Conservation (phyloP, 345 rosid genomes). For the Draba incana region DNA sequence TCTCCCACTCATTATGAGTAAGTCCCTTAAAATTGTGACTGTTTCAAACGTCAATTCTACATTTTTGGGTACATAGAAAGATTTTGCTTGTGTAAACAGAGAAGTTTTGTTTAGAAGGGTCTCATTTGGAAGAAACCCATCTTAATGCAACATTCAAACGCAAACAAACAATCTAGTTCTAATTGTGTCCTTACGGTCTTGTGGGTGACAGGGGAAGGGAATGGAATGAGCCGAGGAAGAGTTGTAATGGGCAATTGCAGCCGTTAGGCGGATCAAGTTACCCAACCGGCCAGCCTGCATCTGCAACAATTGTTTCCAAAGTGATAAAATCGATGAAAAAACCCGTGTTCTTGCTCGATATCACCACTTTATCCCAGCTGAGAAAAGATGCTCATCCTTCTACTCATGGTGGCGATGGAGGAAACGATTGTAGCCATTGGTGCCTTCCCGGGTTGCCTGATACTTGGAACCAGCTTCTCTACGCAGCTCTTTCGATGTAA, state of each 20-base stretch:
- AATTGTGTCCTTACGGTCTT: background rate
- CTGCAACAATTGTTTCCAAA: constrained; percentile 56
- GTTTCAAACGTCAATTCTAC: background rate
- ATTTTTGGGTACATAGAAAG: too few species aligned
- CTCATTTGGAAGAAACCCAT: background rate
- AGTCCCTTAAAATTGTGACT: constrained; percentile 30
- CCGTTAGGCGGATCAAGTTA: constrained; percentile 77
- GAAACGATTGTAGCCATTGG: constrained; percentile 96
- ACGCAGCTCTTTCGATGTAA: constrained; percentile 76
- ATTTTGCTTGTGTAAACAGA: too few species aligned
- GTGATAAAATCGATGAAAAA: constrained; percentile 62
- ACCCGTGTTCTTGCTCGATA: constrained; percentile 75
- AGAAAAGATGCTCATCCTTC: constrained; percentile 97
- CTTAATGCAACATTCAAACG: background rate
- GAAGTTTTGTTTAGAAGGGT: background rate
- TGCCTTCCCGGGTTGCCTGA: constrained; percentile 98
- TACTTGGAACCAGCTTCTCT: constrained; percentile 94
- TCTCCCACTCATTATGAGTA: constrained; percentile 94
- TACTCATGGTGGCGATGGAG: constrained; percentile 52
- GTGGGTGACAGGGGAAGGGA: constrained; percentile 68
- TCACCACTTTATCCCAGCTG: constrained; percentile 82
- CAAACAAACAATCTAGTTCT: background rate
- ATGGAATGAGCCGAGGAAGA: constrained; percentile 77
- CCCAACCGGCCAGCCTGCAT: constrained; percentile 73
- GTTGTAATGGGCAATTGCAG: constrained; percentile 61